Base-by-base conservation (phyloP, 2,329 filamentous ascomycete genomes). In the Fusarium kyushuense region DNA sequence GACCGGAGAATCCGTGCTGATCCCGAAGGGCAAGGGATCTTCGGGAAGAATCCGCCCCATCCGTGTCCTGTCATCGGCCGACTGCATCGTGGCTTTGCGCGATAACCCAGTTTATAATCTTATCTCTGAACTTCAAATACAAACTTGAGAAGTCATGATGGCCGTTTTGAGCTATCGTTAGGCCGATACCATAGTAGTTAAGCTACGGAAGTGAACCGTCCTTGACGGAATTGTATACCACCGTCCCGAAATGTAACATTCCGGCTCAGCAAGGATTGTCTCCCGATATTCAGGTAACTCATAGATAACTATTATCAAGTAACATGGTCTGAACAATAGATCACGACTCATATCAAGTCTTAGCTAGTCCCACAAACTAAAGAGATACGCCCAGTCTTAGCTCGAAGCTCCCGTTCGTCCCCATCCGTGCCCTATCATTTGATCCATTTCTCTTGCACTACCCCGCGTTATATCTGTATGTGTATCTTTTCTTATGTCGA, bases 341-440 rank as follows among this genome's bases (percentile, higher is more conserved):
- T 5, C 1, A 14, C 21, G 19, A 14, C 16, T 13, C 3, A 35
- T 36, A 3, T 16, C 21, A n/a, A 46, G 11, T 21, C 30, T 21
- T 9, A 11, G 14, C n/a, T n/a, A 54, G 11, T n/a, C 6, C 6
- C 23, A 10, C 16, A 9, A 11, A 14, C n/a, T 47, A 33, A 9
- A 16, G 23, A n/a, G 17, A 48, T 32, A 29, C 17, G 17, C 27
- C 17, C 14, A 35, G 3, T 47, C 27, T 35, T 41, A 35, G 40
- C 56, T 5, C 19, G n/a, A 48, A 29, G 16, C 10, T 2, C n/a
- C 35, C 10, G 6, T 19, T 2, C 12, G 1, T 10, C 21, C 27
- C 29, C 17, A 58, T 58, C 57, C 41, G 41, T 58, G 53, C 27
- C 56, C 33, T 58, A 40, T 47, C 52, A 13, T 43, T 43, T 43